These are phyloP conservation scores for Trichoderma sp. DNA, from an alignment of 2,329 filamentous ascomycete species.

Conservation along the genomic window DNA sequence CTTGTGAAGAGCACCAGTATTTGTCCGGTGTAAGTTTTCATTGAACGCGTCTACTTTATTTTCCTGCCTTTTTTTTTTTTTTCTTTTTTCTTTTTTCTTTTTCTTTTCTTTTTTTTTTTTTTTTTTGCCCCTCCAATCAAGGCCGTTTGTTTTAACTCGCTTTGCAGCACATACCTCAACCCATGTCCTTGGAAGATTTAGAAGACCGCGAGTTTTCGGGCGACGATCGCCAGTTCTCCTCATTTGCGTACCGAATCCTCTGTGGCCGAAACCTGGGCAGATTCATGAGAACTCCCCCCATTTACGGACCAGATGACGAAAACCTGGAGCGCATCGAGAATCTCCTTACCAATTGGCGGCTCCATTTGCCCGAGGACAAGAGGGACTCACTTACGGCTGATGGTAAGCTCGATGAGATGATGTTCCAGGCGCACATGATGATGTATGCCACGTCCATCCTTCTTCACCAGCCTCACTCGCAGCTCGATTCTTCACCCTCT, in stretches of 20 bases:
- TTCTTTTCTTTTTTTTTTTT: not conserved
- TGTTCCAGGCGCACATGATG: slow-evolving; percentile 89
- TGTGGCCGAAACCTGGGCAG: slow-evolving; percentile 74
- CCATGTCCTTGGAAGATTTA: slow-evolving; percentile 68
- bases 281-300: slow-evolving; percentile 60
- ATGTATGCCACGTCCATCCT: slow-evolving; percentile 64
- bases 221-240: slow-evolving; percentile 70
- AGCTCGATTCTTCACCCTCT: slow-evolving; percentile 62
- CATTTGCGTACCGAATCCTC: slow-evolving; percentile 80
- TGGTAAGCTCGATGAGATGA: slow-evolving; percentile 78
- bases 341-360: slow-evolving; percentile 67
- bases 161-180: slow-evolving; percentile 52
- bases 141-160: not conserved
- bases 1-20: slow-evolving; percentile 79
- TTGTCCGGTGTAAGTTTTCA: slow-evolving; percentile 48
- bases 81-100: not conserved
- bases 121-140: too few species aligned
- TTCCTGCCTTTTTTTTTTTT: not conserved
- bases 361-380: slow-evolving; percentile 73
- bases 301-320: slow-evolving; percentile 52
- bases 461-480: slow-evolving; percentile 75
- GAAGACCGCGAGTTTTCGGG: slow-evolving; percentile 72
- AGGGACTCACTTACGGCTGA: slow-evolving; percentile 64
- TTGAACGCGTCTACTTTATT: not conserved
- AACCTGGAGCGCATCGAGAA: slow-evolving; percentile 51